These are phyloP conservation scores for Nannochloris sp. DNA, from an alignment of 139 green algal genomes.

Conservation along the genomic window DNA sequence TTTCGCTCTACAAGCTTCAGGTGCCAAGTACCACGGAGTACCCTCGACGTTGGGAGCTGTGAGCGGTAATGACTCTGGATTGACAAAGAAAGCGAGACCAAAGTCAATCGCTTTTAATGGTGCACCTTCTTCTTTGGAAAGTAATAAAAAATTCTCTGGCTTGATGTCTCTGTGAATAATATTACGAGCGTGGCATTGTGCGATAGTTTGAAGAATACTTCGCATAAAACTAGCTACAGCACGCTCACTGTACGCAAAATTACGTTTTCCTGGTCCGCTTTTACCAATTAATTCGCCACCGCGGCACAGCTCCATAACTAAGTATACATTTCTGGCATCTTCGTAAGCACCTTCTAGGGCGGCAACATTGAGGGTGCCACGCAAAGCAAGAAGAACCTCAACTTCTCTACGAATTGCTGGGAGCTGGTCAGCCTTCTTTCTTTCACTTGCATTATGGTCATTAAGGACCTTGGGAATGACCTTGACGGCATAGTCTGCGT, in stretches of 20 bases:
- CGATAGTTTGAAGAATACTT: slow-evolving; percentile 32
- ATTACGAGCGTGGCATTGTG: slow-evolving; percentile 31
- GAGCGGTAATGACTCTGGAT: slow-evolving; percentile 44
- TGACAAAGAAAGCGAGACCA: slow-evolving; percentile 29
- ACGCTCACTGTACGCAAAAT: slow-evolving; percentile 23
- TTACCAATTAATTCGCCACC: slow-evolving; percentile 33
- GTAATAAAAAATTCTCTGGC: slow-evolving; percentile 41
- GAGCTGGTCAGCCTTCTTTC: slow-evolving; percentile 11
- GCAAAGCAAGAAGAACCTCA: slow-evolving; percentile 25
- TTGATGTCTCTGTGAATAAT: slow-evolving; percentile 47
- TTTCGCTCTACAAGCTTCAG: slow-evolving; percentile 61
- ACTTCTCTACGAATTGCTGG: slow-evolving; percentile 22
- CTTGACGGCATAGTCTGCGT: slow-evolving; percentile 14
- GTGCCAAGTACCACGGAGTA: slow-evolving; percentile 76
- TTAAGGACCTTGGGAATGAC: slow-evolving; percentile 21
- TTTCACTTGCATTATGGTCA: slow-evolving; percentile 11
- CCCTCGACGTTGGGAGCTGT: slow-evolving; percentile 72
- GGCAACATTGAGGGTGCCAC: slow-evolving; percentile 28
- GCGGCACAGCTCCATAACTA: slow-evolving; percentile 41
- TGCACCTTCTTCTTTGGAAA: slow-evolving; percentile 8
- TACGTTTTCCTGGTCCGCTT: neutral
- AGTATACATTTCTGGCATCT: slow-evolving; percentile 28
- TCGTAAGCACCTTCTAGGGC: slow-evolving; percentile 37
- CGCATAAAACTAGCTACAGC: slow-evolving; percentile 30
- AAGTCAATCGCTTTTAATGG: slow-evolving; percentile 52